Conservation (phyloP, 2,329 filamentous ascomycete species). For the Ophiostoma sp. region DNA sequence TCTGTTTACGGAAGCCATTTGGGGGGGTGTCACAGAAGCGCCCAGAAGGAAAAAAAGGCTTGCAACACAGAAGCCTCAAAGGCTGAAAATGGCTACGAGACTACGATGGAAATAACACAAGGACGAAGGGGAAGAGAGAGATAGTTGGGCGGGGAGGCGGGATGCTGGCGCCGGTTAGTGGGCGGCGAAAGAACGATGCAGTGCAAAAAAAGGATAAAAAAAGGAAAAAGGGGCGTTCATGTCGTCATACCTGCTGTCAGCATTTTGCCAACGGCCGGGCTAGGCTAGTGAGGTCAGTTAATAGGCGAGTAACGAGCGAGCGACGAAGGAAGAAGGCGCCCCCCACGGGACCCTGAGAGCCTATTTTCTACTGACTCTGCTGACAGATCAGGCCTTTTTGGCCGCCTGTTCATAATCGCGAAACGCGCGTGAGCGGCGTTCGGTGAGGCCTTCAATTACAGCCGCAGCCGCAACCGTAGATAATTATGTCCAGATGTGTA, state of each 20-base stretch:
- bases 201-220: not conserved
- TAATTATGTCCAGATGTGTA: not conserved
- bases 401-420: not conserved
- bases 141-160: constrained; percentile 24
- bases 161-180: constrained; percentile 20
- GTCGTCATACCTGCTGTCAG: constrained; percentile 25
- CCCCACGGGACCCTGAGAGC: constrained; percentile 6
- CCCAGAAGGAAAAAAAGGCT: not conserved
- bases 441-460: not conserved
- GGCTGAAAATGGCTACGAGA: not conserved
- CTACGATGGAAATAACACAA: not conserved
- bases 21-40: constrained; percentile 5
- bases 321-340: not conserved
- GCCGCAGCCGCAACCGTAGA: not conserved
- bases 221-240: constrained; percentile 16
- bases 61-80: not conserved
- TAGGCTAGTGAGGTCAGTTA: not conserved
- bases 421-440: constrained; percentile 5
- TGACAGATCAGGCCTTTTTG: constrained; percentile 5
- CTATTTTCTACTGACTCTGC: not conserved
- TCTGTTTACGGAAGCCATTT: constrained; percentile 17
- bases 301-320: not conserved
- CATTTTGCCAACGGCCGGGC: constrained; percentile 23
- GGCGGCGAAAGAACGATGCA: not conserved
- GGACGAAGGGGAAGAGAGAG: not conserved